phyloP scores from a whole-genome alignment of 2,329 filamentous ascomycete species.

The Aspergillus glaucus region DNA sequence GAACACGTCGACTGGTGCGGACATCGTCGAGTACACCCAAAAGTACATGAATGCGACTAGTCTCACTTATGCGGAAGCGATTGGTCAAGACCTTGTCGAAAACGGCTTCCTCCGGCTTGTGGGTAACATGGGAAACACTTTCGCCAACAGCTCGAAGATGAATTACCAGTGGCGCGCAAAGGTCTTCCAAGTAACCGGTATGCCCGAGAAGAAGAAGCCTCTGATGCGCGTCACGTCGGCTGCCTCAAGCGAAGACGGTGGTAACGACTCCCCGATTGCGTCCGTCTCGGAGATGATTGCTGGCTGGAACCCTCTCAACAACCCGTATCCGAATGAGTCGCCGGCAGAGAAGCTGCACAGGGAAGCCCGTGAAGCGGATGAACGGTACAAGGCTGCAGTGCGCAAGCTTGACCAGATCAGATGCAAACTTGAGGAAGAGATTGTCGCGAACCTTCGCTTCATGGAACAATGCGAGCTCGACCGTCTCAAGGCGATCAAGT shows the following conservation, averaged over 20 bases:
- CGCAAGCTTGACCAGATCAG: slow-evolving; percentile 82
- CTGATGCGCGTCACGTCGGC: slow-evolving; percentile 70
- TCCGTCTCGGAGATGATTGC: slow-evolving; percentile 83
- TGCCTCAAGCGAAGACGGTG: slow-evolving; percentile 50
- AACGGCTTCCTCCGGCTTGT: slow-evolving; percentile 79
- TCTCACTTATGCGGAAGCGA: slow-evolving; percentile 84
- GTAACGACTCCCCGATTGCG: slow-evolving; percentile 73
- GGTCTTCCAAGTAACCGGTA: slow-evolving; percentile 77
- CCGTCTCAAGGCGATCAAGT: slow-evolving; percentile 94
- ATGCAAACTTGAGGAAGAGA: slow-evolving; percentile 92
- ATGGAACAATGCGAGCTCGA: slow-evolving; percentile 97
- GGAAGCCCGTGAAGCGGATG: slow-evolving; percentile 84
- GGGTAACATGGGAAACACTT: slow-evolving; percentile 89
- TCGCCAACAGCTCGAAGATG: slow-evolving; percentile 95
- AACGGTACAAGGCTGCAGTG: slow-evolving; percentile 83
- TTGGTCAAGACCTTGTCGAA: slow-evolving; percentile 85
- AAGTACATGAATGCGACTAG: slow-evolving; percentile 76
- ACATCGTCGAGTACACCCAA: slow-evolving; percentile 94
- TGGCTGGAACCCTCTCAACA: slow-evolving; percentile 90
- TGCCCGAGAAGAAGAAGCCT: slow-evolving; percentile 78
- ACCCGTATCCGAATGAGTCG: slow-evolving; percentile 87
- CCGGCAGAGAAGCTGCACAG: slow-evolving; percentile 77
- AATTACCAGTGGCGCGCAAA: slow-evolving; percentile 96
- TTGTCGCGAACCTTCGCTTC: slow-evolving; percentile 86
- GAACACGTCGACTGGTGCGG: slow-evolving; percentile 84